Base-by-base conservation (phyloP, 2,329 filamentous ascomycete species). In the Stagonosporopsis chrysanthemi region DNA sequence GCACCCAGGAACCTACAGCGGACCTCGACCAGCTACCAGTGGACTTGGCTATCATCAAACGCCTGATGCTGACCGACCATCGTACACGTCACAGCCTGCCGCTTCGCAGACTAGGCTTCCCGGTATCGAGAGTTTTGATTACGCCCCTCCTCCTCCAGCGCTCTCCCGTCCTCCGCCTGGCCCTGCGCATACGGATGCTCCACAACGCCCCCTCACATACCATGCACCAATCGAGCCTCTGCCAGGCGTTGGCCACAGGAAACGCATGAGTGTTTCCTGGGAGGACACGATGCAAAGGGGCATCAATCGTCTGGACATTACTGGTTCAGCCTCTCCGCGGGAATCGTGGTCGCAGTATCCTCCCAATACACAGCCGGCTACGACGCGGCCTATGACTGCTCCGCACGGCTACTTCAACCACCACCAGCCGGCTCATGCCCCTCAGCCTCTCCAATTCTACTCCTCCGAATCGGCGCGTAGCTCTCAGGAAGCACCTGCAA, bases 41-140 rank as follows among this genome's bases (percentile, higher is more conserved):
- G 86, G 89, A 15, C 76, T 96, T 50, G 90, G 86, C 67, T 90
- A 91, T 62, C 90, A 91, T 36, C 86, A 90, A 60, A 91, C 87
- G 5, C 87, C 90, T 6, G 85, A 88, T 67, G 69, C 86, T 75
- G 72, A 86, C 79, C 77, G 85, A 78, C 72, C 86, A 73, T 68
- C 85, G 69, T 77, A 84, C 79, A 70, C 83, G 56, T 71, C 83
- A 70, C 73, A 85, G 76, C 71, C 84, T 75, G 64, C 86, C 77
- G 74, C 81, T 75, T 70, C 77, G 47, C 87, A 88, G 65, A 84
- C 83, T 4, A 87, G 91, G 36, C 83, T 97, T 14, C 93, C 93
- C 0, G 92, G 93, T 14, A 97, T 97, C 64, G 92, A 96, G 73
- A 96, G 91, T 15, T 97, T 97, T 67, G 92, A 94, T 69, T 88